Percentiles rank a stretch among this genome's conserved stretches.
Evolutionary conservation across 2,329 filamentous ascomycete species (phyloP).

Genomic region (Pochonia chlamydosporia): DNA sequence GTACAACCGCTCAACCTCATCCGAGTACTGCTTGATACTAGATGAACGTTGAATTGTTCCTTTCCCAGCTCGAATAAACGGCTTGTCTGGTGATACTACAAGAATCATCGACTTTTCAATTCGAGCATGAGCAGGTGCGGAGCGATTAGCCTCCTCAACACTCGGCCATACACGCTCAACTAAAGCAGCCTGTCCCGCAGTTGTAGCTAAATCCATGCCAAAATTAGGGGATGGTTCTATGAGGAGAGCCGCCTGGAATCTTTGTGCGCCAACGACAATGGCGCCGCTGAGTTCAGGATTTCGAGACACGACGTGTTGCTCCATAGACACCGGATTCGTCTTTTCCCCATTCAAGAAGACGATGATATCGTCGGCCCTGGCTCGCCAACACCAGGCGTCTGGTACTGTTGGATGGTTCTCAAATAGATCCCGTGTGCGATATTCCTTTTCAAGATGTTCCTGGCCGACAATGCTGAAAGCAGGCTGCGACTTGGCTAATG

Average conservation of each 20-base stretch:
- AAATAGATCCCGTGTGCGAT: constrained; percentile 1
- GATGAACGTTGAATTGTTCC: constrained; percentile 9
- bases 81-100: too few species aligned
- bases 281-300: constrained; percentile 1
- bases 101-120: constrained; percentile 5
- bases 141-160: constrained; percentile 2
- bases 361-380: constrained; percentile 7
- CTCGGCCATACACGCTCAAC: constrained; percentile 5
- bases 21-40: constrained; percentile 9
- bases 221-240: too few species aligned
- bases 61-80: constrained; percentile 7
- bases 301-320: constrained; percentile 2
- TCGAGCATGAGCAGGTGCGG: constrained; percentile 2
- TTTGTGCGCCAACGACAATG: neutral
- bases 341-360: constrained; percentile 8
- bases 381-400: constrained; percentile 3
- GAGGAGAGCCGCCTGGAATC: constrained; percentile 1
- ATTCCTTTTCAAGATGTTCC: constrained; percentile 1
- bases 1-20: constrained; percentile 9
- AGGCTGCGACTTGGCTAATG: neutral
- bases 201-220: too few species aligned
- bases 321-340: constrained; percentile 5
- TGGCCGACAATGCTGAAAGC: neutral
- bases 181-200: too few species aligned
- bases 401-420: neutral